phyloP scores from a whole-genome alignment of 345 rosid species.

The Punica granatum region DNA sequence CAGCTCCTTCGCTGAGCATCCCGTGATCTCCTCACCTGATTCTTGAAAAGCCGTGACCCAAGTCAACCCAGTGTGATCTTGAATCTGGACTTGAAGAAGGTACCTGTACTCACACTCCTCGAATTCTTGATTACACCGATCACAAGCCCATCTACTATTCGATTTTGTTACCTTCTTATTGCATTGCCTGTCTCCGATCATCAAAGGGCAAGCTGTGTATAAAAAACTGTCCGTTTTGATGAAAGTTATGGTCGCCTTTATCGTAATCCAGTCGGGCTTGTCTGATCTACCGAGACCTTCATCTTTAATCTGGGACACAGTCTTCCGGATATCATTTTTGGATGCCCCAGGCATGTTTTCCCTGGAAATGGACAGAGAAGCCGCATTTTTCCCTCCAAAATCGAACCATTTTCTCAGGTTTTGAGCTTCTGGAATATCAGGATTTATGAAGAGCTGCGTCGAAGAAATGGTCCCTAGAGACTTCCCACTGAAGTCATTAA shows the following conservation, averaged over 20 bases:
- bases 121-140: slow-evolving; percentile 80
- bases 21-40: slow-evolving; percentile 73
- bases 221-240: slow-evolving; percentile 74
- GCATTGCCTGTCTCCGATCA: slow-evolving; percentile 82
- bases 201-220: slow-evolving; percentile 83
- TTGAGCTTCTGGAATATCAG: slow-evolving; percentile 67
- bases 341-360: slow-evolving; percentile 47
- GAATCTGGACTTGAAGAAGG: slow-evolving; percentile 85
- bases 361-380: slow-evolving; percentile 63
- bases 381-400: slow-evolving; percentile 51
- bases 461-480: slow-evolving; percentile 75
- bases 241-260: slow-evolving; percentile 58
- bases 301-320: slow-evolving; percentile 66
- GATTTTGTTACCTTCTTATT: slow-evolving; percentile 64
- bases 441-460: slow-evolving; percentile 75
- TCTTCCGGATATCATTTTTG: slow-evolving; percentile 60
- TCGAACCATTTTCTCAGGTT: slow-evolving; percentile 66
- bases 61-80: slow-evolving; percentile 72
- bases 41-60: slow-evolving; percentile 94
- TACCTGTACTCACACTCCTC: slow-evolving; percentile 84
- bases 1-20: slow-evolving; percentile 63
- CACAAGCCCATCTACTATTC: slow-evolving; percentile 60
- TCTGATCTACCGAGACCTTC: slow-evolving; percentile 91
- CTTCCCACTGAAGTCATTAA: slow-evolving; percentile 82
- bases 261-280: slow-evolving; percentile 83